These are phyloP conservation scores for Pythium phragmitis DNA, from an alignment of 352 stramenopile genomes.

Conservation along the genomic window DNA sequence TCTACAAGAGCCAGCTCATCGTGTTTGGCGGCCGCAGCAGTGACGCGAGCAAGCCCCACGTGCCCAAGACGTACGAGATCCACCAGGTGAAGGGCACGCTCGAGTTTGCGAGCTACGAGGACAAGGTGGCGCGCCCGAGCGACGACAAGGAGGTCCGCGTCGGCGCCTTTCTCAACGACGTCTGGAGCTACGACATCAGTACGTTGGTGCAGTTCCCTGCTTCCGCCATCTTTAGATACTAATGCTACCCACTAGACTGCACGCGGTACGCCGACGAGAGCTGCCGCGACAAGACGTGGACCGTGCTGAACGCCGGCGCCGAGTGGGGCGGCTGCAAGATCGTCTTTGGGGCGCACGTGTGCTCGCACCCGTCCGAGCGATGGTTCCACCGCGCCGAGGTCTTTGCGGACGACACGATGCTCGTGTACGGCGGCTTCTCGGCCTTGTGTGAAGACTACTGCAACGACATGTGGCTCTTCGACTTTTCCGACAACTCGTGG, in stretches of 20 bases:
- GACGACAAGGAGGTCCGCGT: slow-evolving; percentile 64
- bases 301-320: slow-evolving; percentile 77
- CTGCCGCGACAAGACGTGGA: slow-evolving; percentile 85
- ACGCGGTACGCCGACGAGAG: slow-evolving; percentile 84
- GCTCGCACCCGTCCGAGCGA: slow-evolving; percentile 84
- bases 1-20: slow-evolving; percentile 80
- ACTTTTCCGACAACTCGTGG: slow-evolving; percentile 90
- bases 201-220: neutral
- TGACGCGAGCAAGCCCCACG: slow-evolving; percentile 82
- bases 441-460: slow-evolving; percentile 95
- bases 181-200: slow-evolving; percentile 96
- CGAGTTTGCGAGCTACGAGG: slow-evolving; percentile 87
- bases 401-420: slow-evolving; percentile 89
- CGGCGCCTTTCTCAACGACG: slow-evolving; percentile 94
- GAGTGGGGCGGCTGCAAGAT: slow-evolving; percentile 92
- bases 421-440: slow-evolving; percentile 93
- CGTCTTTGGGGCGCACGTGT: slow-evolving; percentile 83
- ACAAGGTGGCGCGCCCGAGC: slow-evolving; percentile 62
- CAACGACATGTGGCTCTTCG: slow-evolving; percentile 94
- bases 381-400: slow-evolving; percentile 89
- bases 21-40: slow-evolving; percentile 93
- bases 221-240: neutral
- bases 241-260: slow-evolving; percentile 44
- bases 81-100: slow-evolving; percentile 72
- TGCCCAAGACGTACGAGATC: slow-evolving; percentile 93